phyloP scores from a whole-genome alignment of 2,329 filamentous ascomycete genomes.

The Penicillium sp. region DNA sequence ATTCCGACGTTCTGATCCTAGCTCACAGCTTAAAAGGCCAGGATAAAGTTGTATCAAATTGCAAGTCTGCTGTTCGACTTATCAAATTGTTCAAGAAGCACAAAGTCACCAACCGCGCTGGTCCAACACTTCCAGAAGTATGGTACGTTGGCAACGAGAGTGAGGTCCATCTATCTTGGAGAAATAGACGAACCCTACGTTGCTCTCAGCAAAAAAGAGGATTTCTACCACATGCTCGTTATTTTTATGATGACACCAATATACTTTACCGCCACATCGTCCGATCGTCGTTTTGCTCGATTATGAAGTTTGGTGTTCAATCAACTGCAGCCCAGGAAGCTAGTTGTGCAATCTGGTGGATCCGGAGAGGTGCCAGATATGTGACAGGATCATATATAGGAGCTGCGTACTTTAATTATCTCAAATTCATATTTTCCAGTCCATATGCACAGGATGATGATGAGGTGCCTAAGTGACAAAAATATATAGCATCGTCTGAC shows the following conservation, averaged over 20 bases:
- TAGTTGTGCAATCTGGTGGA: background rate
- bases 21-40: background rate
- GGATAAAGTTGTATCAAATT: background rate
- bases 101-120: background rate
- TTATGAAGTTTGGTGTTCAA: background rate
- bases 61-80: background rate
- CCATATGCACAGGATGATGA: background rate
- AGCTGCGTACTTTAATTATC: background rate
- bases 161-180: background rate
- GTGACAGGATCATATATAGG: background rate
- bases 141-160: background rate
- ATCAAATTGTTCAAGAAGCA: background rate
- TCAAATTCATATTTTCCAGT: background rate
- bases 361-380: background rate
- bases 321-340: background rate
- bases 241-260: background rate
- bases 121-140: background rate
- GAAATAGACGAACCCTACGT: background rate
- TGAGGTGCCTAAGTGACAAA: background rate
- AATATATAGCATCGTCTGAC: no score
- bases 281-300: background rate
- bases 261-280: background rate
- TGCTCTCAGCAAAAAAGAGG: background rate
- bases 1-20: background rate
- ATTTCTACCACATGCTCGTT: background rate